phyloP scores from a whole-genome alignment of 345 rosid species.

The Streptanthus diversifolius region DNA sequence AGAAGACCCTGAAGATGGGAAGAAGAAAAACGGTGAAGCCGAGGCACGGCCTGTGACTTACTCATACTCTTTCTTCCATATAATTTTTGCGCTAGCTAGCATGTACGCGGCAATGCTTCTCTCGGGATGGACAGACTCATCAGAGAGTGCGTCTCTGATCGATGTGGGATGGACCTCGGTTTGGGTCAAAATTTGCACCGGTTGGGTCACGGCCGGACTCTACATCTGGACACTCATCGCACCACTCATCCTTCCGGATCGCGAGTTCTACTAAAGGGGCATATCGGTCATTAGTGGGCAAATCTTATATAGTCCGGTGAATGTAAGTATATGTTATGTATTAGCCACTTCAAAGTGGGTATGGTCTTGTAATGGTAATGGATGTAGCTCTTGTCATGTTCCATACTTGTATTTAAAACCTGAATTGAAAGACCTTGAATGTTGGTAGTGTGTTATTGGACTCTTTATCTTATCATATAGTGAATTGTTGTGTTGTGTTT shows the following conservation, averaged over 20 bases:
- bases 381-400: background rate
- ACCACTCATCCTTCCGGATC: conserved; percentile 62
- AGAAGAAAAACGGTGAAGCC: conserved; percentile 46
- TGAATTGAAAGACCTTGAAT: background rate
- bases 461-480: background rate
- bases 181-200: conserved; percentile 89
- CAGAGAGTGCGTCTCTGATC: conserved; percentile 67
- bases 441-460: conserved; percentile 4
- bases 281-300: background rate
- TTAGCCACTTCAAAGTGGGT: conserved; percentile 13
- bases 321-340: conserved; percentile 11
- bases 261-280: conserved; percentile 51
- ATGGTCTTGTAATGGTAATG: conserved; percentile 15
- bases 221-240: conserved; percentile 75
- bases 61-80: conserved; percentile 86
- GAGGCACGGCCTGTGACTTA: conserved; percentile 76
- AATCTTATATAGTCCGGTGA: background rate
- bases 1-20: conserved; percentile 65
- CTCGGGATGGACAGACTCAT: conserved; percentile 82
- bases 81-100: conserved; percentile 91
- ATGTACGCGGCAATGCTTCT: conserved; percentile 99
- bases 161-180: conserved; percentile 99
- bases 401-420: conserved; percentile 9
- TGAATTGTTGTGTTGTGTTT: background rate
- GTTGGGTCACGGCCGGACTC: conserved; percentile 78